Evolutionary conservation across 495 filamentous ascomycete species (phyloP), one percentile per base, ranked within the genome.

Genomic region (Margaritispora aquatica): DNA sequence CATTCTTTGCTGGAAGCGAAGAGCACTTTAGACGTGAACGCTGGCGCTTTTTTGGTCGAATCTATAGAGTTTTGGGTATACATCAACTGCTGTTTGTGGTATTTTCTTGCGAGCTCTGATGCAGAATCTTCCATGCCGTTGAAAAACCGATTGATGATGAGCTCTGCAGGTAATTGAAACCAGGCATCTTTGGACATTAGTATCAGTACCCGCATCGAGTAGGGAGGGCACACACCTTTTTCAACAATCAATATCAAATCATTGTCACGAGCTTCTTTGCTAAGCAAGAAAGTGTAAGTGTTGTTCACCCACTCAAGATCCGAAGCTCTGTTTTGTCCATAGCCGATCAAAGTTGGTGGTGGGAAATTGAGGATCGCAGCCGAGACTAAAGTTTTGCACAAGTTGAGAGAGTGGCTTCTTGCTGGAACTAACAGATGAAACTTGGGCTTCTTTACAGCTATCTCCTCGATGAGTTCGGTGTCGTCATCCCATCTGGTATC

Each of bases 391-490:
- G 81, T 80, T 54, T 83, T 81, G 69, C 85, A 87, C 20, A 86
- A 72, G 49, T 61, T 58, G 21, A 74, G 66, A 46, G 76, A 78
- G n/a, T 74, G 73, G 23, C 70, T 70, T 41, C 71, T 71, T 8
- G 79, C 77, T 19, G 82, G 80, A 20, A 87, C 68, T 29, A 88
- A 69, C 36, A 88, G 72, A 66, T 88, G 85, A 59, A 88, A 82
- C n/a, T 75, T 75, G 0, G 79, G 76, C 44, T 54, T 60, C 51
- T 41, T 59, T 7, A 11, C 3, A 38, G 31, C n/a, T 1, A 73
- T 78, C n/a, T 66, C 69, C 19, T 50, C n/a, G 26, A 53, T 54
- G 1, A 5, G 20, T 9, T 54, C 29, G 10, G 27, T 26, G 20
- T 34, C 46, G 13, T 62, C 50, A 17, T 56, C 26, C 48, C 54